Conservation (phyloP, 345 rosid genomes). For the Pistacia vera region DNA sequence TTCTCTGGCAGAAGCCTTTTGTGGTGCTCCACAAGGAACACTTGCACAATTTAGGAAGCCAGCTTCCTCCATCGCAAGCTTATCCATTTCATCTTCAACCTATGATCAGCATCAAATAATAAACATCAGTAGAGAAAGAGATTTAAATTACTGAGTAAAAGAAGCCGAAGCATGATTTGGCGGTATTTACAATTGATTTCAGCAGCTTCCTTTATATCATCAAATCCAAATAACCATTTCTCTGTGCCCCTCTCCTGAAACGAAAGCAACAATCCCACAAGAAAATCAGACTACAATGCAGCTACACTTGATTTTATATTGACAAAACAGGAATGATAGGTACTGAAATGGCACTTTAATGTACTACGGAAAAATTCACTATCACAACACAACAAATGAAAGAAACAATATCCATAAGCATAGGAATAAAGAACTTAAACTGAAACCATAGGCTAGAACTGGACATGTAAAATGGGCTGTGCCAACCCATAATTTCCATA, state of each 20-base stretch:
- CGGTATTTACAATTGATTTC: constrained; percentile 36
- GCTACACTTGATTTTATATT: neutral
- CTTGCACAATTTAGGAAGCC: constrained; percentile 54
- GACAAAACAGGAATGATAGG: too few species aligned
- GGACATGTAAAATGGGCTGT: too few species aligned
- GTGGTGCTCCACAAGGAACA: constrained; percentile 56
- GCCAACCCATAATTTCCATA: too few species aligned
- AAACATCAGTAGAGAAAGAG: constrained; percentile 1
- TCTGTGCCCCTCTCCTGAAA: constrained; percentile 47
- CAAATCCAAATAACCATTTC: constrained; percentile 51
- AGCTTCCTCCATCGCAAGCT: constrained; percentile 59
- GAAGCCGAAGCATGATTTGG: neutral
- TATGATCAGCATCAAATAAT: constrained; percentile 15
- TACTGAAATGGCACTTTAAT: too few species aligned
- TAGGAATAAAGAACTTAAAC: too few species aligned
- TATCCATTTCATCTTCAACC: constrained; percentile 68
- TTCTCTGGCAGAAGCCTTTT: constrained; percentile 34
- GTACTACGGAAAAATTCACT: too few species aligned
- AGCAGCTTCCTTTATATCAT: constrained; percentile 34
- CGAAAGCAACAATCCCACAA: neutral
- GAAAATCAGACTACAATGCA: neutral
- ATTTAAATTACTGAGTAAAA: neutral
- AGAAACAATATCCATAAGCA: too few species aligned
- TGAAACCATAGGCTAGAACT: too few species aligned
- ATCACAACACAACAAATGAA: too few species aligned